Percentiles rank a stretch among this genome's conserved stretches.
phyloP scores from a whole-genome alignment of 2,329 filamentous ascomycete genomes.

The Pestalotiopsis sp. region DNA sequence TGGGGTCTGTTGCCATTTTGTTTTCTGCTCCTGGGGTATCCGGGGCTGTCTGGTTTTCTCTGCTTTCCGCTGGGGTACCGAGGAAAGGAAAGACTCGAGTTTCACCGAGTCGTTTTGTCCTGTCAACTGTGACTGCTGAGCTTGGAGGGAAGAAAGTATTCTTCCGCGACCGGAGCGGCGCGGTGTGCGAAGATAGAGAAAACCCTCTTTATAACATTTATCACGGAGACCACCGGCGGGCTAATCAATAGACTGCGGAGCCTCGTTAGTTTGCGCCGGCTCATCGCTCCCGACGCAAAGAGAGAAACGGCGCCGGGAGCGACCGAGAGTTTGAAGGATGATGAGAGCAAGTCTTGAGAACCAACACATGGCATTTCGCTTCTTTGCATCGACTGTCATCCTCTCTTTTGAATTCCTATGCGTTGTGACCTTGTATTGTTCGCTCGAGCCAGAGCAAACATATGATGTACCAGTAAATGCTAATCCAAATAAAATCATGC shows the following conservation, averaged over 20 bases:
- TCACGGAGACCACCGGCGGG: conserved; percentile 6
- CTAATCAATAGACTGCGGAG: background rate
- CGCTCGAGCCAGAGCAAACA: background rate
- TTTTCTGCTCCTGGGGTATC: background rate
- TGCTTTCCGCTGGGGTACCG: too few species aligned
- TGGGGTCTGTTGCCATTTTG: background rate
- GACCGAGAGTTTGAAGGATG: background rate
- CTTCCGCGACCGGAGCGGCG: background rate
- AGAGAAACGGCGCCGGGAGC: background rate
- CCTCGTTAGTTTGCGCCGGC: background rate
- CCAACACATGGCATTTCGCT: background rate
- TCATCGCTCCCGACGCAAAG: background rate
- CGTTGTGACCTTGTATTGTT: background rate
- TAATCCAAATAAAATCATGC: background rate
- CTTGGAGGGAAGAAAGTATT: background rate
- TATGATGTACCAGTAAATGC: background rate
- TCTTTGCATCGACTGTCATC: background rate
- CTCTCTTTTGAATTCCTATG: background rate
- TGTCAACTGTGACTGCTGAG: background rate
- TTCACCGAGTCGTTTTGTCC: too few species aligned
- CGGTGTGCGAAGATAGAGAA: background rate
- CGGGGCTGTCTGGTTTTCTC: background rate
- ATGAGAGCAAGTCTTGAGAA: background rate
- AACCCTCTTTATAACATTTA: background rate
- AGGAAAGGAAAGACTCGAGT: too few species aligned